These are phyloP conservation scores for Sanghuangporus sanghuang DNA, from an alignment of 1,284 basidiomycete genomes.

Conservation along the genomic window DNA sequence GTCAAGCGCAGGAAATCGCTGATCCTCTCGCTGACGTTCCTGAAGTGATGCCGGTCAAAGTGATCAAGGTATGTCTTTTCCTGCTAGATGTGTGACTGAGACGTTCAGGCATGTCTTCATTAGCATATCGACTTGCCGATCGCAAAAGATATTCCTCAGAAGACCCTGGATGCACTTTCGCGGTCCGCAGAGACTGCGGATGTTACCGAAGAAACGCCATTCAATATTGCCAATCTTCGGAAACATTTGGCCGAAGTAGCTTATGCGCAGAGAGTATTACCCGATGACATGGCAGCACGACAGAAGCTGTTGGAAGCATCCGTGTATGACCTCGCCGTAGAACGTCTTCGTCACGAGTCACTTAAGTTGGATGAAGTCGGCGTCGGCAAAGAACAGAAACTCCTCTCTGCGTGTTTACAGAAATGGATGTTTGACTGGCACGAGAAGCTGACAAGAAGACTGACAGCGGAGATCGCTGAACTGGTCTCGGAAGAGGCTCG, in stretches of 20 bases:
- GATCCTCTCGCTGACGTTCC: constrained; percentile 44
- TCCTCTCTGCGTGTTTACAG: constrained; percentile 58
- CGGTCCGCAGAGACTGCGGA: too few species aligned
- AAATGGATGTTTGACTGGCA: constrained; percentile 90
- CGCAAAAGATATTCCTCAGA: background rate
- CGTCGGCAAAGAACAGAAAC: constrained; percentile 44
- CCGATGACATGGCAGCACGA: constrained; percentile 64
- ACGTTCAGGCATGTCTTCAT: background rate
- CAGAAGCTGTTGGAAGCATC: constrained; percentile 83
- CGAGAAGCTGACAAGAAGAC: constrained; percentile 47
- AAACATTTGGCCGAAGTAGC: constrained; percentile 59
- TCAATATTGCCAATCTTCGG: constrained; percentile 67
- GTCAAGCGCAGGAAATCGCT: constrained; percentile 44
- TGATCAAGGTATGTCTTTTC: constrained; percentile 10
- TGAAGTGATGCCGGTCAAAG: constrained; percentile 14
- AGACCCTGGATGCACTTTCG: constrained; percentile 20
- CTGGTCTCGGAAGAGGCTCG: constrained; percentile 40
- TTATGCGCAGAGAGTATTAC: constrained; percentile 57
- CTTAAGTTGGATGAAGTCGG: constrained; percentile 50
- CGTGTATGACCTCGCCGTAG: constrained; percentile 77
- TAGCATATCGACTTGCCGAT: background rate
- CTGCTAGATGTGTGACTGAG: background rate
- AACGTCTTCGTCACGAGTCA: constrained; percentile 65
- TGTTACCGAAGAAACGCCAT: constrained; percentile 47
- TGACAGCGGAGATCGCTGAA: constrained; percentile 52